These are phyloP conservation scores for Sarocladium strictum DNA, from an alignment of 2,329 filamentous ascomycete genomes.

Conservation along the genomic window DNA sequence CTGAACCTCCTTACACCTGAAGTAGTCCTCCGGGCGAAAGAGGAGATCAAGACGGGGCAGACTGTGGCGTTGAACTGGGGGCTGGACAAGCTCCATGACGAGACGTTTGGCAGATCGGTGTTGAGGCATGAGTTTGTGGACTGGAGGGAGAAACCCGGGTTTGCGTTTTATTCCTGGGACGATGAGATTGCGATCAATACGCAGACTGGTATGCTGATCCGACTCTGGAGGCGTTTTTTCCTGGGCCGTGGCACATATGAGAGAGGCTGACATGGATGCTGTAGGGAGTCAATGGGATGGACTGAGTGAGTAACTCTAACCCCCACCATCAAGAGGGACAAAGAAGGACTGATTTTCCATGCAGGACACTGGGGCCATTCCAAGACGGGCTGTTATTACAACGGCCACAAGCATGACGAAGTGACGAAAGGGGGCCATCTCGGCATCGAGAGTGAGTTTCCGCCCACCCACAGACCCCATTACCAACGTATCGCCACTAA, in stretches of 20 bases:
- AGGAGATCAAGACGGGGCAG: conserved; percentile 6
- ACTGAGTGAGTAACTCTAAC: conserved; percentile 11
- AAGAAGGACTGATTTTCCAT: too few species aligned
- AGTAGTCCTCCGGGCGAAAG: conserved; percentile 21
- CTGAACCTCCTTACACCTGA: conserved; percentile 41
- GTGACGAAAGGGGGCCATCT: conserved; percentile 11
- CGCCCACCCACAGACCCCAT: too few species aligned
- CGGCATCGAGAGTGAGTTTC: conserved; percentile 11
- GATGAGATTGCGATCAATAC: conserved; percentile 47
- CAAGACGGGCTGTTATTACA: conserved; percentile 9
- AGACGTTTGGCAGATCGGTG: conserved; percentile 1
- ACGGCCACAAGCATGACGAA: conserved; percentile 10
- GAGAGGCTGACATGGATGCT: too few species aligned
- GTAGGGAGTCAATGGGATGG: conserved; percentile 42
- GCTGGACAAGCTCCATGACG: background rate
- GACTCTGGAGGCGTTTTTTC: background rate
- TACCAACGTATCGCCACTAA: too few species aligned
- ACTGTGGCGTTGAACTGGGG: conserved; percentile 6
- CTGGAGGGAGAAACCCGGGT: conserved; percentile 6
- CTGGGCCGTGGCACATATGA: too few species aligned
- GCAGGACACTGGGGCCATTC: conserved; percentile 7
- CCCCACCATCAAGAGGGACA: too few species aligned
- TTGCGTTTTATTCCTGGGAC: conserved; percentile 21
- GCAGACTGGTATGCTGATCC: conserved; percentile 27
- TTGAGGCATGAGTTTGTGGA: conserved; percentile 10